phyloP scores from a whole-genome alignment of 169 alveolate species.

The Sarcocystis neurona region DNA sequence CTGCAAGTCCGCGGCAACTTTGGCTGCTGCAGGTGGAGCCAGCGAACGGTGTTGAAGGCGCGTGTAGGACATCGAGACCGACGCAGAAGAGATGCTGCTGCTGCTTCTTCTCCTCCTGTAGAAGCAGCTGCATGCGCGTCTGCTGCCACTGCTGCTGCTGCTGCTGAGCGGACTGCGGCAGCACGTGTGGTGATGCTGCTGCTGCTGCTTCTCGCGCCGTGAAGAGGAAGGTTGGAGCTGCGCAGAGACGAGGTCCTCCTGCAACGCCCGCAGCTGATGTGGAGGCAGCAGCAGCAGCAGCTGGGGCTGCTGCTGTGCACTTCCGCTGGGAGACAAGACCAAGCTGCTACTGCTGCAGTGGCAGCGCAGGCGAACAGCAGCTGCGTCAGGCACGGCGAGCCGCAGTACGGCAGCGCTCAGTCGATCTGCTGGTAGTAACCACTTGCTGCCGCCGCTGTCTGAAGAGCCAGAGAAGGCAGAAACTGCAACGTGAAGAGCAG shows the following conservation, averaged over 20 bases:
- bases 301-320: background rate
- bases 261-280: background rate
- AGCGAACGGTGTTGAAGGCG: too few relatives aligned
- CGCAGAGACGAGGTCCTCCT: background rate
- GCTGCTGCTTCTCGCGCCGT: background rate
- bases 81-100: too few relatives aligned
- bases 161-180: background rate
- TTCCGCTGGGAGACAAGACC: too few relatives aligned
- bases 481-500: too few relatives aligned
- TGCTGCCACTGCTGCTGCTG: background rate
- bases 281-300: conserved; percentile 7
- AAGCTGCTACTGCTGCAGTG: background rate
- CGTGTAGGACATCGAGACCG: too few relatives aligned
- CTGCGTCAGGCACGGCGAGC: background rate
- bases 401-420: background rate
- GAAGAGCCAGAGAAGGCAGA: too few relatives aligned
- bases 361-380: background rate
- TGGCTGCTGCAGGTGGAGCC: too few relatives aligned
- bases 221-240: background rate
- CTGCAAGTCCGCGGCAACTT: too few relatives aligned
- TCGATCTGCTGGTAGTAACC: background rate
- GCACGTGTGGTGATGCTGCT: background rate
- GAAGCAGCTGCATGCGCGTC: background rate
- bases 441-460: too few relatives aligned
- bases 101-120: background rate